Evolutionary conservation across 2,329 filamentous ascomycete genomes (phyloP), one percentile per base, ranked within the genome.

Genomic region (Ascochyta rabiei): DNA sequence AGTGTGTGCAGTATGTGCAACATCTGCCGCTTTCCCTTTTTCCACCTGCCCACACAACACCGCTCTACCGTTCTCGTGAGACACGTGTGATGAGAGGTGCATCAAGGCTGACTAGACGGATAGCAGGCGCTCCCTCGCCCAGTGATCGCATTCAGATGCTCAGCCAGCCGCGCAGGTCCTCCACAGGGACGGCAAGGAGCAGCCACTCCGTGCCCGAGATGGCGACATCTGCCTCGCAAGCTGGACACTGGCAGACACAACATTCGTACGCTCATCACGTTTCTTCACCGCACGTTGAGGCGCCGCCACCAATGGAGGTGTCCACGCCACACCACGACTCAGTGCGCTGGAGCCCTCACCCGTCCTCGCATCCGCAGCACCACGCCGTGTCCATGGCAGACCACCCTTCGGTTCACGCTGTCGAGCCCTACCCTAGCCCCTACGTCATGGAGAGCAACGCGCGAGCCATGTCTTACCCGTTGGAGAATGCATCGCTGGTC

Each of bases 71-170:
- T 33, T 42, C 24, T 31, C 16, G 46, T 49, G 52, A 50, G 34
- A 55, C 52, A 35, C 42, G 64, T 59, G 54, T 64, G 43, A 66
- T 62, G 45, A 42, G 45, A 24, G 45, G 51, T 58, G 52, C 63
- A 64, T 62, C 55, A 51, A 53, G 33, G 53, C 63, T 61, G 59
- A 67, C 63, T 33, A 35, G 45, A 50, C 16, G 33, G 19, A 61
- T 61, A 38, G 63, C 60, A 67, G 68, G 69, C 39, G 72, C 72
- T 19, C 70, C 72, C 15, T 75, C 72, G n/a, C 73, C 74, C 28
- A 74, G 69, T 57, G 73, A 76, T 54, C 66, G 74, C 37, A 65
- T 75, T 40, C 72, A 74, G 48, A 75, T 76, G 59, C 68, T 74
- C 53, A 74, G 69, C 67, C 71, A 74, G 40, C 68, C 71, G 13